Base-by-base conservation (phyloP, 2,329 filamentous ascomycete species). In the Pestalotiopsis sp. region DNA sequence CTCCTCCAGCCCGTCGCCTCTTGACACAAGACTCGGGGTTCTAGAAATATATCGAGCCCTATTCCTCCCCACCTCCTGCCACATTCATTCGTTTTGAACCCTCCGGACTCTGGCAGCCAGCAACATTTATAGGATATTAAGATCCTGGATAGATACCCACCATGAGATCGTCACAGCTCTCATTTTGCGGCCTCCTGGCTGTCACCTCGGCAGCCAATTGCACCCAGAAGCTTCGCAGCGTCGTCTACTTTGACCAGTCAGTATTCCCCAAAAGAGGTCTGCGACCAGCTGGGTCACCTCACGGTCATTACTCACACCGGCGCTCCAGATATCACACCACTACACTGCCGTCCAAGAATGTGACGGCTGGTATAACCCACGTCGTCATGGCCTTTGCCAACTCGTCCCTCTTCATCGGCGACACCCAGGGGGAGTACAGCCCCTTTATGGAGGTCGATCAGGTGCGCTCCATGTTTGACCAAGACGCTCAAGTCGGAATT, bases 401-500 rank as follows among this genome's bases (percentile, higher is more conserved):
- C 58, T 73, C 74, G 14, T 72, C 72, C 4, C 67, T 76, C 9
- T 77, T 78, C 68, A 75, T 69, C 1, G 72, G 70, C n/a, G 67
- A 74, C 49, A 72, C 74, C 11, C 58, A 73, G 1, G 66, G 70
- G 2, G 14, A 68, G 2, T 76, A 73, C 67, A 65, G 71, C 12
- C 76, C 76, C 6, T 77, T 77, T 67, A 71, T 72, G 23, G 67
- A 73, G n/a, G 67, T 73, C 12, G 69, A 63, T 20, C 69, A 69
- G 3, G 73, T 85, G 14, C 86, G 88, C 4, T 68, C 75, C 20
- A 79, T 82, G 66, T 89, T 91, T 69, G 78, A 79, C 6, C 69
- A 79, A 0, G 82, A 82, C 31, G 90, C 90, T 23, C 90, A 91
- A 72, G 79, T 94, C 25, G 86, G 91, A 81, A 84, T 94, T 49